phyloP scores from a whole-genome alignment of 169 alveolate species.

The Condylostoma magnum region DNA sequence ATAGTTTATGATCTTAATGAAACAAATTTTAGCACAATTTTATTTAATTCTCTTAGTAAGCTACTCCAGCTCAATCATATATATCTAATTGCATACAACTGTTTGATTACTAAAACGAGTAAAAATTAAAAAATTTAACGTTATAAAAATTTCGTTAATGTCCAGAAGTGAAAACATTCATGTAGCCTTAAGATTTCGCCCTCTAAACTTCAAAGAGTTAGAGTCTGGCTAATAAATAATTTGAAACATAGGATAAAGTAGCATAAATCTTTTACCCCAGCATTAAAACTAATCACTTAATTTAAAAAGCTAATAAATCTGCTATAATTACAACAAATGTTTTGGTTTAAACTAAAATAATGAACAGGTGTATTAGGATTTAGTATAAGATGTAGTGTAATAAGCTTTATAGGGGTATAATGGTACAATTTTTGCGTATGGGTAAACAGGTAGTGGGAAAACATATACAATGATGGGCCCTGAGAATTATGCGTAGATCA shows the following conservation, averaged over 20 bases:
- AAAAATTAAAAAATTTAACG: too few relatives aligned
- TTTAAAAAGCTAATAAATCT: neutral
- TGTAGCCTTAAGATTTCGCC: slow-evolving; percentile 50
- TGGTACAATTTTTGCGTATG: slow-evolving; percentile 65
- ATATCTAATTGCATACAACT: too few relatives aligned
- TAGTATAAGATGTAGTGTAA: slow-evolving; percentile 34
- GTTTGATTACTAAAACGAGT: too few relatives aligned
- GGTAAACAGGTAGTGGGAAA: slow-evolving; percentile 61
- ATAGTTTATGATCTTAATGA: too few relatives aligned
- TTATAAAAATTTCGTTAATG: slow-evolving; percentile 9
- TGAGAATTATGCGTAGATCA: neutral
- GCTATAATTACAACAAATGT: slow-evolving; percentile 45
- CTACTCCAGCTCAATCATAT: too few relatives aligned
- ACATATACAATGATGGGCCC: slow-evolving; percentile 61
- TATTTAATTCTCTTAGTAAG: too few relatives aligned
- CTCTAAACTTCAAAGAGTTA: slow-evolving; percentile 36
- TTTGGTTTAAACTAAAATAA: slow-evolving; percentile 42
- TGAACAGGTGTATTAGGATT: slow-evolving; percentile 36
- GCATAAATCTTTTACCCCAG: slow-evolving; percentile 15
- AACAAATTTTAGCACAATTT: too few relatives aligned
- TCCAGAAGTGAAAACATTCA: slow-evolving; percentile 50
- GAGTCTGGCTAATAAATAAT: slow-evolving; percentile 14
- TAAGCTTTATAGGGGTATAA: slow-evolving; percentile 63
- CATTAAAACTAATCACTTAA: too few relatives aligned
- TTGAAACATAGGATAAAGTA: slow-evolving; percentile 27